A percentile compares a stretch with the other conserved stretches of the same genome.
Conservation (phyloP, 2,329 filamentous ascomycete genomes). For the Rhynchosporium graminicola region DNA sequence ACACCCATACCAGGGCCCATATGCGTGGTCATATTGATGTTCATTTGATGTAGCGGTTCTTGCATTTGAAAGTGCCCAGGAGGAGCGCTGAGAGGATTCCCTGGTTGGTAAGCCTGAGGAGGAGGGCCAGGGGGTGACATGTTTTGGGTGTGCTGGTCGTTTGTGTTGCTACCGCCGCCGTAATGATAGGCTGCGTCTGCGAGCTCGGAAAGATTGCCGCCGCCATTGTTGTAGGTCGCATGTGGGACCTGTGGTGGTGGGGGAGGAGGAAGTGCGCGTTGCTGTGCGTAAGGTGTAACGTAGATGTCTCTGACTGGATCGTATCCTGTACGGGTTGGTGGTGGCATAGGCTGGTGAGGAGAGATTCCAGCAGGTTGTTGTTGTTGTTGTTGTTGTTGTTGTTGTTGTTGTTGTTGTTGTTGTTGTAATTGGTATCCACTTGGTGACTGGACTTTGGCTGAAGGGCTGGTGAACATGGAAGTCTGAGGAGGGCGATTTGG, state of each 20-base stretch:
- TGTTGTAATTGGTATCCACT: constrained; percentile 6
- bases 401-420: neutral
- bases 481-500: constrained; percentile 1
- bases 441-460: neutral
- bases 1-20: constrained; percentile 10
- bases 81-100: constrained; percentile 18
- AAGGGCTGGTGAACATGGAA: neutral
- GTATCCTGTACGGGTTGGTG: constrained; percentile 27
- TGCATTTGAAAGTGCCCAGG: constrained; percentile 2
- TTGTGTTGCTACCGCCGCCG: constrained; percentile 4
- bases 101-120: constrained; percentile 5
- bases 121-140: neutral
- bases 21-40: neutral
- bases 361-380: constrained; percentile 1
- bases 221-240: constrained; percentile 12
- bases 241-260: constrained; percentile 7
- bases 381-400: constrained; percentile 1
- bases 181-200: neutral
- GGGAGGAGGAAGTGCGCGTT: constrained; percentile 21
- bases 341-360: constrained; percentile 7
- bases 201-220: constrained; percentile 14
- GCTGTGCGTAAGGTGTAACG: constrained; percentile 20
- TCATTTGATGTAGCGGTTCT: neutral
- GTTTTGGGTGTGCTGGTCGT: neutral
- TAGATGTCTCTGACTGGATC: constrained; percentile 29